Evolutionary conservation across 75 land plant genomes (phyloP).

Genomic region (Pseudotsuga menziesii): DNA sequence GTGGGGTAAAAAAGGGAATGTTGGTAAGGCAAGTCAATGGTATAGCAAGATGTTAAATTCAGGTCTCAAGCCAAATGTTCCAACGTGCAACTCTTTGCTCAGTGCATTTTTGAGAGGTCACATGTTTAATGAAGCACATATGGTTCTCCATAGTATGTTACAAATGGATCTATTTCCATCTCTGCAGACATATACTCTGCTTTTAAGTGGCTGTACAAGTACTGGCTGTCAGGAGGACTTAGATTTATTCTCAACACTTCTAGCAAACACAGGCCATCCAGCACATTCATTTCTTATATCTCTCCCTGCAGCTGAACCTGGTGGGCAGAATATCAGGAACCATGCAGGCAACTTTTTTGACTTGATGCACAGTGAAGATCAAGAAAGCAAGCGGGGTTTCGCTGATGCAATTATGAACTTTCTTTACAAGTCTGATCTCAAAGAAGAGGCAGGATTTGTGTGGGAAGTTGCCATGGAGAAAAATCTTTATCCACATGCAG

Average conservation of each 20-base stretch:
- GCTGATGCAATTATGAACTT: constrained; percentile 92
- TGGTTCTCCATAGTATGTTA: constrained; percentile 66
- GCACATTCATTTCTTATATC: constrained; percentile 68
- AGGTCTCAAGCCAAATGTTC: constrained; percentile 81
- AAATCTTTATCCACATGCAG: constrained; percentile 88
- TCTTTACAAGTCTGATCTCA: constrained; percentile 77
- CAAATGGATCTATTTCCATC: constrained; percentile 65
- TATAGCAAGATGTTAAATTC: constrained; percentile 83
- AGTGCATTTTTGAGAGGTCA: constrained; percentile 80
- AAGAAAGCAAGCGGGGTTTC: constrained; percentile 90
- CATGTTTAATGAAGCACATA: constrained; percentile 43
- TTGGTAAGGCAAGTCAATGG: constrained; percentile 80
- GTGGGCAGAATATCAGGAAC: constrained; percentile 60
- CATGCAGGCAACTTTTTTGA: constrained; percentile 65
- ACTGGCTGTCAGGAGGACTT: constrained; percentile 38
- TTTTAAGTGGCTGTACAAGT: constrained; percentile 80
- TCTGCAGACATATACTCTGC: constrained; percentile 83
- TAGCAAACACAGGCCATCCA: constrained; percentile 86
- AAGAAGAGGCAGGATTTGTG: constrained; percentile 81
- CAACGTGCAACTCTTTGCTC: constrained; percentile 88
- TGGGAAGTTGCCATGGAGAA: constrained; percentile 94
- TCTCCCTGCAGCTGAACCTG: constrained; percentile 66
- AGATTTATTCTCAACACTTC: constrained; percentile 48
- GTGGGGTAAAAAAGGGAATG: constrained; percentile 96
- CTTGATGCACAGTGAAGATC: constrained; percentile 81